Conservation (phyloP, 371 early-diverging fungal genomes). For the Umbelopsis sp. region DNA sequence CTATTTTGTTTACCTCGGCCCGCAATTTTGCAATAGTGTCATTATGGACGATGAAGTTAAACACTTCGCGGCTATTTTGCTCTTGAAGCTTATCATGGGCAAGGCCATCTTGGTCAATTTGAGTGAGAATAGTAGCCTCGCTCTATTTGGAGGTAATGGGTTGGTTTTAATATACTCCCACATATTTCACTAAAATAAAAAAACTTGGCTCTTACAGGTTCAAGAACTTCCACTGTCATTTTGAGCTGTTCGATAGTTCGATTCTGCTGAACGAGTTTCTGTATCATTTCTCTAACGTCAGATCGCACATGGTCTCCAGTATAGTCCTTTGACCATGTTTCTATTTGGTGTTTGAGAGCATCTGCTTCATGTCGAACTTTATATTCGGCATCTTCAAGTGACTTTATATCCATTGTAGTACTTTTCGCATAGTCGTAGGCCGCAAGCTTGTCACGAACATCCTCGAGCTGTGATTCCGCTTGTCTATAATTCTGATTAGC, state of each 20-base stretch:
- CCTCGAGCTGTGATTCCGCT: conserved; percentile 1
- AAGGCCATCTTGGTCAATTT: conserved; percentile 8
- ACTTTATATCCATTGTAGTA: background rate
- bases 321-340: conserved; percentile 8
- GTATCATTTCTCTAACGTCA: background rate
- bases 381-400: conserved; percentile 13
- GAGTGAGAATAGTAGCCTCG: background rate
- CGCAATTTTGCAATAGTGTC: conserved; percentile 20
- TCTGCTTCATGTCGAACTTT: conserved; percentile 12
- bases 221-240: conserved; percentile 6
- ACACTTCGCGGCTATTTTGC: conserved; percentile 12
- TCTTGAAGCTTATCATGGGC: conserved; percentile 14
- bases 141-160: background rate
- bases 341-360: conserved; percentile 6
- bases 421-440: conserved; percentile 2
- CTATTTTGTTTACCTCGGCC: conserved; percentile 1
- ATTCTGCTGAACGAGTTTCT: background rate
- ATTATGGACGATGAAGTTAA: conserved; percentile 2
- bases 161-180: background rate
- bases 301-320: background rate
- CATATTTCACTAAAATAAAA: no score
- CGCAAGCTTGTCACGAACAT: background rate
- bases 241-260: background rate
- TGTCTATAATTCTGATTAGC: background rate
- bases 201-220: background rate